Evolutionary conservation across 2,329 filamentous ascomycete species (phyloP).

Genomic region (Fusarium sterilihyphosum): DNA sequence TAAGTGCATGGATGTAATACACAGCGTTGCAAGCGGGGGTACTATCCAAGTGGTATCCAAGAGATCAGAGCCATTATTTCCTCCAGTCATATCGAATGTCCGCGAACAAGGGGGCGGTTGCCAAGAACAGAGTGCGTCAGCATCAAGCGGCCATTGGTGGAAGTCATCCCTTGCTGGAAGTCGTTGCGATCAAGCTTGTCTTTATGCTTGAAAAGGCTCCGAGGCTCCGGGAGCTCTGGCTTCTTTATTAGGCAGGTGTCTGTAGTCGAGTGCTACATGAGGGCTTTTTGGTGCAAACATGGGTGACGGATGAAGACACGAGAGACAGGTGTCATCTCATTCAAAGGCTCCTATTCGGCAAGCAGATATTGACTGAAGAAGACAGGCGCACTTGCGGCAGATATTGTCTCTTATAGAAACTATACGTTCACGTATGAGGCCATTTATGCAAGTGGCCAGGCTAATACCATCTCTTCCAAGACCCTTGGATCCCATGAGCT

Average conservation of each 20-base stretch:
- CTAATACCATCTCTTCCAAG: not conserved
- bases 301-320: not conserved
- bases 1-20: not conserved
- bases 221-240: not conserved
- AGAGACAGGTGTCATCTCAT: not conserved
- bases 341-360: not conserved
- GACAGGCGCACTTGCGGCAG: not conserved
- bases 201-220: constrained; percentile 20
- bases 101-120: no score
- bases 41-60: not conserved
- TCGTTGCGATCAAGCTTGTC: not conserved
- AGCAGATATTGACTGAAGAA: not conserved
- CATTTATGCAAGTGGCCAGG: no score
- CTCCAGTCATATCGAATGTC: not conserved
- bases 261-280: not conserved
- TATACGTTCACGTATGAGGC: not conserved
- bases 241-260: constrained; percentile 4
- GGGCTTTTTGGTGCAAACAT: not conserved
- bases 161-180: not conserved
- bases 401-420: not conserved
- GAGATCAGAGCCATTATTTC: not conserved
- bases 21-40: not conserved
- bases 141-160: not conserved
- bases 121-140: not conserved
- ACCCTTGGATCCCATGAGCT: not conserved